phyloP scores from a whole-genome alignment of 1,284 basidiomycete species.

The Ustilago crameri region DNA sequence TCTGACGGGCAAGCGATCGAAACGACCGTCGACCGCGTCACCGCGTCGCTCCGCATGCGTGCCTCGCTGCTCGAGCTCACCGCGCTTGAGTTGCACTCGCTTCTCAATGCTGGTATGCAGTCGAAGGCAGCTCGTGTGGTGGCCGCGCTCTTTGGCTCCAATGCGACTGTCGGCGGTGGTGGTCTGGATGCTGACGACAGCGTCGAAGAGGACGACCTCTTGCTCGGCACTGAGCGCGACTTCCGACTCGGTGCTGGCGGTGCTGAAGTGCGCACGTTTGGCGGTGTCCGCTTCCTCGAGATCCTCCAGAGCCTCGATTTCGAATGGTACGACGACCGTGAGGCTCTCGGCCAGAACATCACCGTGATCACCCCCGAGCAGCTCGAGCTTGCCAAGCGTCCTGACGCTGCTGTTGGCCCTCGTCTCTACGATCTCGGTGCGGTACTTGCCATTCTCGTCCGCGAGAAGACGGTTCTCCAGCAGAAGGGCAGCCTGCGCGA shows the following conservation, averaged over 20 bases:
- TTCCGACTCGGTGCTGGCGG: constrained; percentile 44
- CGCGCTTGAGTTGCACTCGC: constrained; percentile 87
- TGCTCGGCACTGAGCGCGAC: constrained; percentile 38
- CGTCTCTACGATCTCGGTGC: constrained; percentile 79
- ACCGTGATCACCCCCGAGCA: constrained; percentile 71
- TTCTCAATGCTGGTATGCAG: constrained; percentile 76
- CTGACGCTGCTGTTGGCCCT: constrained; percentile 78
- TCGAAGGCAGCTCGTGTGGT: constrained; percentile 63
- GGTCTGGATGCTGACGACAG: constrained; percentile 29
- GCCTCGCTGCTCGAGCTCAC: constrained; percentile 86
- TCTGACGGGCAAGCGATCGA: constrained; percentile 77
- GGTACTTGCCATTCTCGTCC: constrained; percentile 71
- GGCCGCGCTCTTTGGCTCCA: constrained; percentile 58
- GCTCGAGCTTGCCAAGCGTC: constrained; percentile 80
- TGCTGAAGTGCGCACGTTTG: constrained; percentile 61
- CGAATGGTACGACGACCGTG: constrained; percentile 81
- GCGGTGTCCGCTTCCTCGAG: constrained; percentile 86
- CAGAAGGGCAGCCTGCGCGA: constrained; percentile 53
- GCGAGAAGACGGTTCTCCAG: constrained; percentile 49
- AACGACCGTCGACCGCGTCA: constrained; percentile 79
- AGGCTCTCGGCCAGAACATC: constrained; percentile 73
- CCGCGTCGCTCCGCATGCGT: constrained; percentile 82
- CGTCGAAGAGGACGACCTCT: constrained; percentile 43
- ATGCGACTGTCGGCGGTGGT: constrained; percentile 34
- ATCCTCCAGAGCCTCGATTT: constrained; percentile 86